These are phyloP conservation scores for Lentinula detonsa DNA, from an alignment of 768 basidiomycete genomes.

Conservation along the genomic window DNA sequence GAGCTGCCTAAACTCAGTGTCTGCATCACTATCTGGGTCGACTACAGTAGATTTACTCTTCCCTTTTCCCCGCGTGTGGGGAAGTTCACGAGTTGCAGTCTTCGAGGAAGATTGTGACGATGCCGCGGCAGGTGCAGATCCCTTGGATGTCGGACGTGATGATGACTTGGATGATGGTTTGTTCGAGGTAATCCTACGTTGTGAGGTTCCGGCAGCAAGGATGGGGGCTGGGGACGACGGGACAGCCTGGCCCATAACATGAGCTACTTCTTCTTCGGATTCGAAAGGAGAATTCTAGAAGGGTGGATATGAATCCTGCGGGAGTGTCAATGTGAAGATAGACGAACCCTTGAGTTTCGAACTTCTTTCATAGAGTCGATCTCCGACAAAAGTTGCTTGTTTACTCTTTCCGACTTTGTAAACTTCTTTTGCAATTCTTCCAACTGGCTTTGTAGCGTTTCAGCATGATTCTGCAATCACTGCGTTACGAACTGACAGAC, in stretches of 20 bases:
- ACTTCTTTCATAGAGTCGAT: constrained; percentile 28
- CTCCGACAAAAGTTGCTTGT: constrained; percentile 38
- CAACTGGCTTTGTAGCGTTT: constrained; percentile 28
- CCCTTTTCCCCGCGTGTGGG: constrained; percentile 14
- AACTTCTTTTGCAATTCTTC: constrained; percentile 28
- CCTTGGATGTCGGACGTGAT: constrained; percentile 9
- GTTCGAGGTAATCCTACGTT: constrained; percentile 5
- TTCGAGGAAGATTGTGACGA: too few species aligned
- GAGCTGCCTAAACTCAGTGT: background rate
- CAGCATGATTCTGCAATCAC: constrained; percentile 29
- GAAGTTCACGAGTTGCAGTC: too few species aligned
- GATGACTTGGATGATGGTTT: constrained; percentile 1
- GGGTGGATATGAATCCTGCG: background rate
- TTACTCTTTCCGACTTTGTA: constrained; percentile 32
- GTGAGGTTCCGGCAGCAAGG: constrained; percentile 1
- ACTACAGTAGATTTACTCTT: constrained; percentile 23
- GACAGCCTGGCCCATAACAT: constrained; percentile 10
- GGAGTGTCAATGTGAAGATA: background rate
- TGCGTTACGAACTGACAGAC: background rate
- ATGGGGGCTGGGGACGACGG: constrained; percentile 14
- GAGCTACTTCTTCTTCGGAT: constrained; percentile 19
- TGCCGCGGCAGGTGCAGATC: constrained; percentile 11
- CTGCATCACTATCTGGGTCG: constrained; percentile 2
- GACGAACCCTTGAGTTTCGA: constrained; percentile 21
- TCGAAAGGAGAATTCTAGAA: background rate